Conservation (phyloP, 2,329 filamentous ascomycete genomes). For the Phyllosticta paracitricarpa region DNA sequence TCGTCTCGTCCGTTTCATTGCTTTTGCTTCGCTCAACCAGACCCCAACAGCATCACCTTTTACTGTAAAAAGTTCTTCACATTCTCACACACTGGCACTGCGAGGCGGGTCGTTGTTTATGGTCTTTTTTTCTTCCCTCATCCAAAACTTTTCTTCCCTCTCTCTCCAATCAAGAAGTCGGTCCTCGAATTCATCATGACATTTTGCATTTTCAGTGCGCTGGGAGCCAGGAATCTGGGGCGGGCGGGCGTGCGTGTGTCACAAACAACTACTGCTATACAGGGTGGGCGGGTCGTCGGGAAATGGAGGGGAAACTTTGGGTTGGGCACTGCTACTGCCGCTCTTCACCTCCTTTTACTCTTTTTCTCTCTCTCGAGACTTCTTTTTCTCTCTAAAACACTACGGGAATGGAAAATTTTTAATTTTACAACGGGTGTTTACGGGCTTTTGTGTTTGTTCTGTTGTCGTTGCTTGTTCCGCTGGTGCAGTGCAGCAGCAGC, state of each 20-base stretch:
- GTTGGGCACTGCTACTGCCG: neutral
- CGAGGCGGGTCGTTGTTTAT: neutral
- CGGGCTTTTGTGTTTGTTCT: neutral
- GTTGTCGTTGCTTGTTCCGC: neutral
- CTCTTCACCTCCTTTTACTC: neutral
- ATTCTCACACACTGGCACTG: neutral
- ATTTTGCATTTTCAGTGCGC: conserved; percentile 11
- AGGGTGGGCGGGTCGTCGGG: neutral
- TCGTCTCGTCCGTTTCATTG: neutral
- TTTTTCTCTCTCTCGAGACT: neutral
- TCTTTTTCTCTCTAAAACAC: neutral
- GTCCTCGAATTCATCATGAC: neutral
- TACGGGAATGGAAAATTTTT: neutral
- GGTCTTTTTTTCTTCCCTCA: neutral
- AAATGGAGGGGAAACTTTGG: conserved; percentile 1
- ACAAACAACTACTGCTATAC: conserved; percentile 4
- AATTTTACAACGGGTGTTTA: neutral
- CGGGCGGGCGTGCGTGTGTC: neutral
- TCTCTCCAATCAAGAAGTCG: neutral
- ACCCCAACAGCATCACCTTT: neutral
- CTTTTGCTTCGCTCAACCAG: conserved; percentile 7
- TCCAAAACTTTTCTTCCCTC: neutral
- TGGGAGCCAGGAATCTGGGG: conserved; percentile 7
- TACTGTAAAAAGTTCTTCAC: neutral
- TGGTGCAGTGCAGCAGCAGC: neutral